phyloP scores from a whole-genome alignment of 2,329 filamentous ascomycete species.

The Fusarium gaditjirri region DNA sequence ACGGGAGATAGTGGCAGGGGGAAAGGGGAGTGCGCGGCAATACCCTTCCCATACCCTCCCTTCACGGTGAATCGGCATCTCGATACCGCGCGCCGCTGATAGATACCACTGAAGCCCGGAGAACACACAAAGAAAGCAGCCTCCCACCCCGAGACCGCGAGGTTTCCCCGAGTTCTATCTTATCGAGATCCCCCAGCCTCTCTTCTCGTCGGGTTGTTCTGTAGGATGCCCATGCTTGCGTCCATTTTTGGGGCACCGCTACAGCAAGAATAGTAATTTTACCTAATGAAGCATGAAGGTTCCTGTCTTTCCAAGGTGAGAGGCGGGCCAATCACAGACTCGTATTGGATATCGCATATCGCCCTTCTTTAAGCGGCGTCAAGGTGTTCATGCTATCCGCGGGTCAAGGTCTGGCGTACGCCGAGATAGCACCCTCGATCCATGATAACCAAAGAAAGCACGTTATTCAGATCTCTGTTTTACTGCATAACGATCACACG shows the following conservation, averaged over 20 bases:
- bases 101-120: conserved; percentile 9
- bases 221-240: background rate
- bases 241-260: conserved; percentile 8
- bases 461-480: background rate
- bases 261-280: conserved; percentile 28
- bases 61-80: conserved; percentile 29
- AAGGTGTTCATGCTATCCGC: conserved; percentile 27
- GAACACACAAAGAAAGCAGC: background rate
- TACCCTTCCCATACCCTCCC: conserved; percentile 9
- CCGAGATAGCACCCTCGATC: conserved; percentile 18
- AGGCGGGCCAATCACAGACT: conserved; percentile 32
- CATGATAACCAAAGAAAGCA: background rate
- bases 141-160: conserved; percentile 28
- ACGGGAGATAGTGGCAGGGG: conserved; percentile 10
- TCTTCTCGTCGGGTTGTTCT: background rate
- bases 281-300: conserved; percentile 36
- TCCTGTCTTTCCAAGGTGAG: conserved; percentile 13
- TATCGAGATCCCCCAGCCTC: background rate
- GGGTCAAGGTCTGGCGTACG: conserved; percentile 20
- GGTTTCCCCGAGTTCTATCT: conserved; percentile 27
- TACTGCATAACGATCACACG: background rate
- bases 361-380: conserved; percentile 4
- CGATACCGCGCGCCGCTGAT: conserved; percentile 28
- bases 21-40: background rate
- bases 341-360: conserved; percentile 4